Evolutionary conservation across 2,329 filamentous ascomycete species (phyloP), one percentile per base, ranked within the genome.

Genomic region (Sporothrix globosa): DNA sequence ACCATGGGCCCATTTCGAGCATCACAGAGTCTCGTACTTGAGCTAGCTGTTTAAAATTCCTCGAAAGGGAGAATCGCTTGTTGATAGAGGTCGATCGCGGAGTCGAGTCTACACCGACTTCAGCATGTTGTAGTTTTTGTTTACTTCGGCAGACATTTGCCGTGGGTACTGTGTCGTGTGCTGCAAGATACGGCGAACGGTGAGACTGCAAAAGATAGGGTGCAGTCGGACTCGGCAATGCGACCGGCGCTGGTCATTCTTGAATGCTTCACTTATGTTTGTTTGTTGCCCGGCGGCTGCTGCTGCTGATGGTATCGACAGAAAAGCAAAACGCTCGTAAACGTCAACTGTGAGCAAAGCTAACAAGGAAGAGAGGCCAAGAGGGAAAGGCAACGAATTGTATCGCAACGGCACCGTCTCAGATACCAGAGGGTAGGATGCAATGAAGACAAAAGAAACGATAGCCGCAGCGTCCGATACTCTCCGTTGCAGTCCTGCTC

Each of bases 301-400:
- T 53, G n/a, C 11, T 53, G 50, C 21, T 24, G 50, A 11, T 13
- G 21, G n/a, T 30, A 30, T 30, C 34, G 34, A 34, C 34, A 34
- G 34, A 34, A 34, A 7, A 34, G 7, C 34, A 34, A 34, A 34
- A 34, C 34, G 21, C 14, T 54, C 52, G 4, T 34, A 34, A 34
- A 34, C 34, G 19, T 50, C 34, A 9, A 9, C 34, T 34, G 34
- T 34, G 6, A 34, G 52, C 41, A 14, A 46, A 63, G 4, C 13
- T 11, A 63, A 27, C 41, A 46, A 34, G 7, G 34, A 34, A 34
- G 34, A 34, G 34, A 7, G 7, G 34, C 34, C 34, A 34, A 7
- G 13, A 63, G 24, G 44, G 60, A 19, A 30, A 63, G 13, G 44
- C 60, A 27, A 63, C 14, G 41, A 46, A 44, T 44, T 61, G 56